These are phyloP conservation scores for Lactifluus subvellereus DNA, from an alignment of 768 basidiomycete species.

Conservation along the genomic window DNA sequence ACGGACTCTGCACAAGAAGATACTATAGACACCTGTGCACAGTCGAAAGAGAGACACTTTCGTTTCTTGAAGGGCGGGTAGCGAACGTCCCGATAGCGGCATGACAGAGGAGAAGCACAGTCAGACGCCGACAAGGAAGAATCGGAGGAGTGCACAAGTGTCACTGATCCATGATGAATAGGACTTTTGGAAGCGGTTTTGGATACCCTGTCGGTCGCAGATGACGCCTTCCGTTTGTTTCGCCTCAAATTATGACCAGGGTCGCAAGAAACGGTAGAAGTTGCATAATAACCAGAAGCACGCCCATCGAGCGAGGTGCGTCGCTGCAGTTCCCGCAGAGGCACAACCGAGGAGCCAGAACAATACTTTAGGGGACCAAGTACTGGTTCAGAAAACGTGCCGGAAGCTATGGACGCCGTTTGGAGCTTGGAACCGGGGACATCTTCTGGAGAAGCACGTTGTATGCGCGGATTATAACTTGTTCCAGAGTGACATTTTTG, in stretches of 20 bases:
- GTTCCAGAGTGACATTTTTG: neutral
- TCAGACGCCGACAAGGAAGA: slow-evolving; percentile 15
- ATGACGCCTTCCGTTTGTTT: slow-evolving; percentile 8
- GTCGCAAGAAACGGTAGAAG: neutral
- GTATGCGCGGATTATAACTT: neutral
- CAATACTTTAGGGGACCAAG: neutral
- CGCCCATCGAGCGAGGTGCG: neutral
- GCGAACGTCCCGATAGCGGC: neutral
- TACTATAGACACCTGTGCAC: neutral
- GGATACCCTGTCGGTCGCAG: neutral
- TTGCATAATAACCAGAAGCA: neutral
- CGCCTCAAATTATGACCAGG: neutral
- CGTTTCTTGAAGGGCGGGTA: slow-evolving; percentile 5
- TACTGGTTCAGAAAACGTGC: neutral
- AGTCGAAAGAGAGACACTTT: neutral
- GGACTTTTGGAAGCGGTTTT: neutral
- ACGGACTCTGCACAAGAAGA: neutral
- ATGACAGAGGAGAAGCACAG: neutral
- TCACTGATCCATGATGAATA: too few species aligned
- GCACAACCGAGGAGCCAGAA: neutral
- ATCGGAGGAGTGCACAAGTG: neutral
- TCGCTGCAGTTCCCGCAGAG: neutral
- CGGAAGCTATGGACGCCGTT: neutral
- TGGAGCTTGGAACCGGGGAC: neutral
- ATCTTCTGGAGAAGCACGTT: neutral